phyloP scores from a whole-genome alignment of 2,329 filamentous ascomycete species.

The Microsporum canis region DNA sequence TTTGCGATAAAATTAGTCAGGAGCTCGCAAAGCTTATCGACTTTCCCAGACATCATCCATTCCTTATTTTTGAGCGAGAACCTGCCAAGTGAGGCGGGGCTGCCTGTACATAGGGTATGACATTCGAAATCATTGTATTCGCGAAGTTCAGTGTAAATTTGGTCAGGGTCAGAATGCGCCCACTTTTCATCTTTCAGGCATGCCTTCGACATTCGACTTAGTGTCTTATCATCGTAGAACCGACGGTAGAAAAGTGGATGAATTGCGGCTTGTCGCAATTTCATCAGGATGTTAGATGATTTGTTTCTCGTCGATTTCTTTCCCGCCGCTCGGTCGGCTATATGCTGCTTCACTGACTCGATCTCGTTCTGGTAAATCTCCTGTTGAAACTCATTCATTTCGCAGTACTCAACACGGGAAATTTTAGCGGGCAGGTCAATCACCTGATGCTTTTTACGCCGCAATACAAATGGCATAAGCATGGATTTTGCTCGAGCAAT shows the following conservation, averaged over 20 bases:
- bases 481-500: slow-evolving; percentile 82
- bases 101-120: slow-evolving; percentile 46
- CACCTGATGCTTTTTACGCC: slow-evolving; percentile 86
- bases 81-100: slow-evolving; percentile 41
- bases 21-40: slow-evolving; percentile 66
- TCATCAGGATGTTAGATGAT: slow-evolving; percentile 65
- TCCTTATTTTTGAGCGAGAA: slow-evolving; percentile 50
- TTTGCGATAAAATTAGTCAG: slow-evolving; percentile 61
- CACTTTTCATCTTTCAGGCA: slow-evolving; percentile 58
- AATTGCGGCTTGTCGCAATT: slow-evolving; percentile 81
- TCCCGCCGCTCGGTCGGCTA: slow-evolving; percentile 47
- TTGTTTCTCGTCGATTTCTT: slow-evolving; percentile 43
- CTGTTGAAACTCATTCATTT: slow-evolving; percentile 61
- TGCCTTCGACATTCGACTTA: slow-evolving; percentile 66
- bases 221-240: slow-evolving; percentile 62
- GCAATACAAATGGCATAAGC: slow-evolving; percentile 87
- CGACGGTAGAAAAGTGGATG: slow-evolving; percentile 81
- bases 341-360: slow-evolving; percentile 48
- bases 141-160: slow-evolving; percentile 44
- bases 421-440: slow-evolving; percentile 75
- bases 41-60: slow-evolving; percentile 71
- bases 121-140: slow-evolving; percentile 52
- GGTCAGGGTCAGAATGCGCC: slow-evolving; percentile 38
- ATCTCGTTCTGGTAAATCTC: slow-evolving; percentile 63
- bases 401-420: slow-evolving; percentile 66